These are phyloP conservation scores for Naganishia vishniacii DNA, from an alignment of 768 basidiomycete genomes.

Conservation along the genomic window DNA sequence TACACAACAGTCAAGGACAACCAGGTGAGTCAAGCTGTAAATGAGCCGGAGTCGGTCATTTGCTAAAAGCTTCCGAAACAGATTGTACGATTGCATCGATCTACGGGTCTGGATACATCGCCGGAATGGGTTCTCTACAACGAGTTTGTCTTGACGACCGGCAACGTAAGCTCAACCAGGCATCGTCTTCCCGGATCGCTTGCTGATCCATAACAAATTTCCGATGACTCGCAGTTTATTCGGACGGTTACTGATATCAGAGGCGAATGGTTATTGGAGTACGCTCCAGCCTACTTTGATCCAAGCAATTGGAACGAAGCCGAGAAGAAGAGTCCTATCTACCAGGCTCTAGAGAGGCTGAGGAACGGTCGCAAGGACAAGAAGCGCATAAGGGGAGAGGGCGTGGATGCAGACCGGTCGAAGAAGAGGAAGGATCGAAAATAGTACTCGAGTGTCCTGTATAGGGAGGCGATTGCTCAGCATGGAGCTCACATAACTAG, in stretches of 20 bases:
- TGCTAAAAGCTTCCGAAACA: constrained; percentile 33
- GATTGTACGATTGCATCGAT: constrained; percentile 74
- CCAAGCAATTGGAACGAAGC: constrained; percentile 37
- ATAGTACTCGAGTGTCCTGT: not conserved
- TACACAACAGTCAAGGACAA: constrained; percentile 94
- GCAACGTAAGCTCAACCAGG: constrained; percentile 42
- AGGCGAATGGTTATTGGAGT: constrained; percentile 77
- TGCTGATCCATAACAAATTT: not conserved
- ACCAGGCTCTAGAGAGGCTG: constrained; percentile 21
- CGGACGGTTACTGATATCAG: constrained; percentile 82
- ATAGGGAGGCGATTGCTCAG: no score
- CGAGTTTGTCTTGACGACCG: constrained; percentile 87
- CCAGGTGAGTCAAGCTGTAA: no score
- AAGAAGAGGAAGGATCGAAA: constrained; percentile 19
- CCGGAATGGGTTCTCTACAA: constrained; percentile 92
- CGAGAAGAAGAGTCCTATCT: constrained; percentile 21
- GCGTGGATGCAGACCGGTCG: constrained; percentile 11
- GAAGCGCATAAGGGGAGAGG: constrained; percentile 14
- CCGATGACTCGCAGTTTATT: constrained; percentile 57
- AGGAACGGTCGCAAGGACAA: constrained; percentile 18
- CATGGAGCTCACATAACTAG: no score
- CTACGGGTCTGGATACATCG: constrained; percentile 75
- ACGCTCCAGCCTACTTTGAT: constrained; percentile 66
- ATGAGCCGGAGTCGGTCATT: no score
- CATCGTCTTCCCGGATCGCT: not conserved